Conservation (phyloP, 1,284 basidiomycete species). For the Naganishia sp. region DNA sequence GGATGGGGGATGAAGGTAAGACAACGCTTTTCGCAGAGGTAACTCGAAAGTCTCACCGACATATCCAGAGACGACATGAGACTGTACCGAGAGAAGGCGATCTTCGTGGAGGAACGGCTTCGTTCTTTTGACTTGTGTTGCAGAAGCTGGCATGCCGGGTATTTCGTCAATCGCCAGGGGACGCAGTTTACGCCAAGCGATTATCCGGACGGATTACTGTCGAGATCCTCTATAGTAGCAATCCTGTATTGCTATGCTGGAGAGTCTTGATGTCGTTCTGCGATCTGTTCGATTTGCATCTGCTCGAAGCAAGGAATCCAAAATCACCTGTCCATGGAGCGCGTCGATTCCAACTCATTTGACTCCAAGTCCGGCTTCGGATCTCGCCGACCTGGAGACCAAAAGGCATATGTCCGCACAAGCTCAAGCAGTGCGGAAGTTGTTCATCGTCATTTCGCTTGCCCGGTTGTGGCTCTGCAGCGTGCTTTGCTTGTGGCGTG, state of each 20-base stretch:
- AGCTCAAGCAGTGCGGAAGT: too few species aligned
- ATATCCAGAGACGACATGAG: conserved; percentile 91
- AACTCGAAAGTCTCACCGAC: conserved; percentile 66
- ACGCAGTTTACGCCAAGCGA: too few species aligned
- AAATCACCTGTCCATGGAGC: not conserved
- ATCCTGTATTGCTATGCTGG: too few species aligned
- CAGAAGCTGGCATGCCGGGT: not conserved
- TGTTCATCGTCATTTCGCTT: too few species aligned
- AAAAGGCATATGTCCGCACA: not conserved
- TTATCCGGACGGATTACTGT: not conserved
- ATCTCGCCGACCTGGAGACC: not conserved
- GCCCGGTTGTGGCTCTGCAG: too few species aligned
- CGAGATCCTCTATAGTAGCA: too few species aligned
- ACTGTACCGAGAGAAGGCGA: conserved; percentile 69
- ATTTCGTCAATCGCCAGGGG: not conserved
- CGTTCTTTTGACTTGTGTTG: not conserved
- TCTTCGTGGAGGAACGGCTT: conserved; percentile 39
- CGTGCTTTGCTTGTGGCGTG: too few species aligned
- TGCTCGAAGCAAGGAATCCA: not conserved
- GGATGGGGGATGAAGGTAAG: not conserved
- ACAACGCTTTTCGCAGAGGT: not conserved
- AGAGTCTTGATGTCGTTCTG: too few species aligned
- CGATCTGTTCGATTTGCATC: too few species aligned
- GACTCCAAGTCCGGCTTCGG: conserved; percentile 4
- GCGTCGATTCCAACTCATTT: not conserved